Evolutionary conservation across 2,329 filamentous ascomycete species (phyloP).

Genomic region (Epichloe coenophiala): DNA sequence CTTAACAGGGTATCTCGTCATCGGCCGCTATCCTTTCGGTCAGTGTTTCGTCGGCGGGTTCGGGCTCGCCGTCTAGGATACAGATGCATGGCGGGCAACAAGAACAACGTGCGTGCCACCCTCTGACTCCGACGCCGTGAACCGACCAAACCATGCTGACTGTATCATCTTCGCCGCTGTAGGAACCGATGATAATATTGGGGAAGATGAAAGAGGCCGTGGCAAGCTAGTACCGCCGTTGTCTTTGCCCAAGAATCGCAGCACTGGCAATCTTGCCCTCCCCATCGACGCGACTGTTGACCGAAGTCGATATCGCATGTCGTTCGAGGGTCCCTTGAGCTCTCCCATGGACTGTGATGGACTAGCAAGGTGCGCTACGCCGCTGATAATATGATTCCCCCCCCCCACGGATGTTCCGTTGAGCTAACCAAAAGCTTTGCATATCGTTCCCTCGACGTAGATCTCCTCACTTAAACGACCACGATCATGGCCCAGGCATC

Average conservation of each 20-base stretch:
- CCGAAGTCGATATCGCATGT: slow-evolving; percentile 54
- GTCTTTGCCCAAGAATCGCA: slow-evolving; percentile 49
- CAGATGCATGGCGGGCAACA: slow-evolving; percentile 29
- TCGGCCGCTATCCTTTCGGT: slow-evolving; percentile 10
- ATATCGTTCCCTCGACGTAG: slow-evolving; percentile 28
- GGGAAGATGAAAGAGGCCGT: slow-evolving; percentile 27
- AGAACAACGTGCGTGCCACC: slow-evolving; percentile 23
- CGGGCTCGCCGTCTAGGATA: slow-evolving; percentile 24
- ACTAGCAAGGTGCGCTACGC: slow-evolving; percentile 50
- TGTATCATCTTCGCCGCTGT: slow-evolving; percentile 11
- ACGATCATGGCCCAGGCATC: slow-evolving; percentile 73
- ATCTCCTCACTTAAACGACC: slow-evolving; percentile 70
- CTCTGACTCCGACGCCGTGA: not conserved
- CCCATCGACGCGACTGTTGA: slow-evolving; percentile 34
- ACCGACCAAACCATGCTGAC: slow-evolving; percentile 2
- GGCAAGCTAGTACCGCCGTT: slow-evolving; percentile 32
- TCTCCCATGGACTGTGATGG: slow-evolving; percentile 50
- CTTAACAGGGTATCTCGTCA: not conserved
- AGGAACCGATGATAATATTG: slow-evolving; percentile 21
- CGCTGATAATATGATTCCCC: slow-evolving; percentile 14
- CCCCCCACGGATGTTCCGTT: not conserved
- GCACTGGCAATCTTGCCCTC: slow-evolving; percentile 47
- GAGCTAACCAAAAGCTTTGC: not conserved
- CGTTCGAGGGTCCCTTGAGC: slow-evolving; percentile 57
- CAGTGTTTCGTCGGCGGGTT: slow-evolving; percentile 4